phyloP scores from a whole-genome alignment of 306 rosid species.

The Begonia loranthoides region DNA sequence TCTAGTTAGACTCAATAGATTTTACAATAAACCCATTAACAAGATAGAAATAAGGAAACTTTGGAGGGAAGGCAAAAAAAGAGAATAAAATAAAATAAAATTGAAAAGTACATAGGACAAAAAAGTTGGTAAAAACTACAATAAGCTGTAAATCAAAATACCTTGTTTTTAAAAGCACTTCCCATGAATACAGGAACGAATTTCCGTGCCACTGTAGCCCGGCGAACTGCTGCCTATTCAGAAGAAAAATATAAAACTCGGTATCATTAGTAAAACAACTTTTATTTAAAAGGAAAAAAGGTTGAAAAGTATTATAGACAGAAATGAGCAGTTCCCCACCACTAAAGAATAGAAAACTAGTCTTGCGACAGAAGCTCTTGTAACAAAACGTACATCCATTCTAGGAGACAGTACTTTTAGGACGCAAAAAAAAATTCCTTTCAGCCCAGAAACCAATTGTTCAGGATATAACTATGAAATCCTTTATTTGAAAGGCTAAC shows the following conservation, averaged over 20 bases:
- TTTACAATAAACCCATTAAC: too few relatives aligned
- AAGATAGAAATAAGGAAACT: too few relatives aligned
- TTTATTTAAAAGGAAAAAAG: not conserved
- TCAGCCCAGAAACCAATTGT: not conserved
- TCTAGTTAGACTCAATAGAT: too few relatives aligned
- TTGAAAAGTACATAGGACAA: too few relatives aligned
- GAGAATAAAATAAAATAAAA: too few relatives aligned
- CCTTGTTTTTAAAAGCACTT: slow-evolving; percentile 97
- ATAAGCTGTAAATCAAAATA: slow-evolving; percentile 8
- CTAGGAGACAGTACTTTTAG: too few relatives aligned
- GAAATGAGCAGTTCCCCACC: not conserved
- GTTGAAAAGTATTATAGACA: not conserved
- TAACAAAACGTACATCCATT: too few relatives aligned
- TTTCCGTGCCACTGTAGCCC: slow-evolving; percentile 77
- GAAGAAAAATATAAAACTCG: slow-evolving; percentile 3
- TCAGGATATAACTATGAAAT: not conserved
- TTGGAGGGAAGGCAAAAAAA: too few relatives aligned
- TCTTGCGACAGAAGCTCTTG: too few relatives aligned
- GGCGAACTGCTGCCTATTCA: slow-evolving; percentile 73
- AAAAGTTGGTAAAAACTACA: too few relatives aligned
- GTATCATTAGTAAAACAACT: not conserved
- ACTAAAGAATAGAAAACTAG: not conserved
- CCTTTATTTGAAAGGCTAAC: not conserved
- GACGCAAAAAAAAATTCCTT: too few relatives aligned
- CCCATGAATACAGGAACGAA: slow-evolving; percentile 98